Percentiles rank a stretch among this genome's conserved stretches.
These are phyloP conservation scores for Alternaria arborescens DNA, from an alignment of 2,329 filamentous ascomycete species.

Conservation along the genomic window DNA sequence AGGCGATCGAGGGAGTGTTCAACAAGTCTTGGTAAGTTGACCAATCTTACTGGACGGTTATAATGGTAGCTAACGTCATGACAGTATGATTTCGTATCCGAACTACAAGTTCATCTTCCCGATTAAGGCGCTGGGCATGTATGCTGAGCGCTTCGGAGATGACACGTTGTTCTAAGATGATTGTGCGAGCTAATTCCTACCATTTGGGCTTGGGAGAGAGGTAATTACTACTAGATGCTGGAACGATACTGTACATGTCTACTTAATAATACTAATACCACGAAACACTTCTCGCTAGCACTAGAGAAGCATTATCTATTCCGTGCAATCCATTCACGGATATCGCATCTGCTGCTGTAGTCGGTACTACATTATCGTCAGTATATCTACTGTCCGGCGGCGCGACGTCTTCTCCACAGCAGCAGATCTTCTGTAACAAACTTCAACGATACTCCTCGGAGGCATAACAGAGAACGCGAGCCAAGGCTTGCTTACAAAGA, in stretches of 20 bases:
- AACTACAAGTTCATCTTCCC: conserved; percentile 99
- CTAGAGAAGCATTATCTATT: neutral
- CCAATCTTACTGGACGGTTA: no score
- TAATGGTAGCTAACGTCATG: conserved; percentile 16
- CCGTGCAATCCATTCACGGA: neutral
- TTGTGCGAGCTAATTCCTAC: no score
- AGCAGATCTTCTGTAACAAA: neutral
- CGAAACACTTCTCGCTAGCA: neutral
- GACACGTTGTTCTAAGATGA: conserved; percentile 28
- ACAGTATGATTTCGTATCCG: conserved; percentile 94
- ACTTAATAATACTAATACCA: neutral
- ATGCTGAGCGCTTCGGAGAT: conserved; percentile 60
- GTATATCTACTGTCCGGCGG: neutral
- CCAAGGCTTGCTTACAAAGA: neutral
- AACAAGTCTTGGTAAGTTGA: conserved; percentile 88
- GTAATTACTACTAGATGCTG: neutral
- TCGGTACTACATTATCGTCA: neutral
- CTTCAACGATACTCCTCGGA: neutral
- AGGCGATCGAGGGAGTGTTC: conserved; percentile 97
- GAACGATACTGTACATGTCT: neutral
- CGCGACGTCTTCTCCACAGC: neutral
- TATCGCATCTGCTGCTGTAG: neutral
- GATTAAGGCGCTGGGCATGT: conserved; percentile 93
- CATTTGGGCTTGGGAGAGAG: neutral
- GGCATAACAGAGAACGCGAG: neutral